phyloP scores from a whole-genome alignment of 164 flowering plant species.

The Umbilicus rupestris region DNA sequence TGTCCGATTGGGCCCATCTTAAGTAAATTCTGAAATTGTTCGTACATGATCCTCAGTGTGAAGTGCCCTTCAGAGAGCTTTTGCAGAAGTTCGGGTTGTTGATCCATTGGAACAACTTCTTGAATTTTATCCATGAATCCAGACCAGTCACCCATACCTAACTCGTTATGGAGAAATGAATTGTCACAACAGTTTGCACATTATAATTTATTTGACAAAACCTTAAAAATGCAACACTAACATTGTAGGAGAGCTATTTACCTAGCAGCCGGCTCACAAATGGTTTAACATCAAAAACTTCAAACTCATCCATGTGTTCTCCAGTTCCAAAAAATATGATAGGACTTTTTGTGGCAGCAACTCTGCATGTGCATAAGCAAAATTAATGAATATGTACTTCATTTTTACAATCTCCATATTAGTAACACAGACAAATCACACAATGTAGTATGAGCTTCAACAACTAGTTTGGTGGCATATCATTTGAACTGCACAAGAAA shows the following conservation, averaged over 20 bases:
- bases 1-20: conserved; percentile 98
- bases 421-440: too few species aligned
- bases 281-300: conserved; percentile 96
- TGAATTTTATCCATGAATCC: conserved; percentile 99
- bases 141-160: conserved; percentile 99
- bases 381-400: background rate
- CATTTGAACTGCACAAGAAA: too few species aligned
- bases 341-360: conserved; percentile 98
- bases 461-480: too few species aligned
- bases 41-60: conserved; percentile 90
- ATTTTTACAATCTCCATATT: too few species aligned
- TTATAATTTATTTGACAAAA: background rate
- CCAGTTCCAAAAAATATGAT: conserved; percentile 96
- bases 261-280: conserved; percentile 97
- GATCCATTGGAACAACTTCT: conserved; percentile 98
- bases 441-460: too few species aligned
- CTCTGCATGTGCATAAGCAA: conserved; percentile 34
- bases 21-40: conserved; percentile 86
- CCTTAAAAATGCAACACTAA: background rate
- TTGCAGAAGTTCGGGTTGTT: conserved; percentile 92
- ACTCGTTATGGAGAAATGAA: background rate
- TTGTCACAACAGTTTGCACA: background rate
- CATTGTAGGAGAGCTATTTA: conserved; percentile 13
- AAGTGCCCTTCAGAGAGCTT: conserved; percentile 92
- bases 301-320: conserved; percentile 99